A percentile compares a stretch with the other conserved stretches of the same genome.
These are phyloP conservation scores for Echinochloa phyllopogon DNA, from an alignment of 176 grass and related monocot species.

Conservation along the genomic window DNA sequence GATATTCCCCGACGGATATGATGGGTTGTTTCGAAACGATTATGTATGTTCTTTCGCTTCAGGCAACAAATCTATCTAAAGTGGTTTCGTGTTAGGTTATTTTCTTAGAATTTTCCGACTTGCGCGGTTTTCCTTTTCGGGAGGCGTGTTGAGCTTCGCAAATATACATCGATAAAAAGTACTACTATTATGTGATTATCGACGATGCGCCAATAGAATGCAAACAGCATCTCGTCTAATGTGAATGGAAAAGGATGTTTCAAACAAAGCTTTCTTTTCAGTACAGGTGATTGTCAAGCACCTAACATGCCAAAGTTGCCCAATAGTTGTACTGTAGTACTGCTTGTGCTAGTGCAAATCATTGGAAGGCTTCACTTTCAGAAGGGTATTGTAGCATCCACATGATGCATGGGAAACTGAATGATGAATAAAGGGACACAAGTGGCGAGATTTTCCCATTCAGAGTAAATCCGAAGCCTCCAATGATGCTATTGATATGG, in stretches of 20 bases:
- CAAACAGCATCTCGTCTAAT: slow-evolving; percentile 12
- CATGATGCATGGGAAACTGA: slow-evolving; percentile 20
- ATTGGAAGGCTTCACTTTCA: slow-evolving; percentile 40
- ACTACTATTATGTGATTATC: background rate
- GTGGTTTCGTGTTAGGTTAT: background rate
- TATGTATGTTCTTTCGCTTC: background rate
- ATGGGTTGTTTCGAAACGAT: background rate
- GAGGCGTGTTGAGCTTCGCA: background rate
- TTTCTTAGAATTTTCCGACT: background rate
- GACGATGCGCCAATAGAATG: background rate
- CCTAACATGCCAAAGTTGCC: slow-evolving; percentile 25
- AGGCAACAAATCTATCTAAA: background rate
- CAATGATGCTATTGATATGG: background rate
- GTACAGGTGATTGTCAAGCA: slow-evolving; percentile 35
- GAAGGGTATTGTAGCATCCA: slow-evolving; percentile 28
- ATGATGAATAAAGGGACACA: background rate
- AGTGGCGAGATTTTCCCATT: background rate
- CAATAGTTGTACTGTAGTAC: background rate
- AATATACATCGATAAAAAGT: too few relatives aligned
- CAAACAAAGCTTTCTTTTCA: slow-evolving; percentile 8
- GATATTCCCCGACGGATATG: background rate
- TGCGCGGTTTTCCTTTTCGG: background rate
- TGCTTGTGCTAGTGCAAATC: slow-evolving; percentile 19
- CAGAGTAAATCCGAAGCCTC: slow-evolving; percentile 6
- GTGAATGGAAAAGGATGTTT: slow-evolving; percentile 11